Evolutionary conservation across 2,329 filamentous ascomycete species (phyloP).

Genomic region (Fusarium multiceps): DNA sequence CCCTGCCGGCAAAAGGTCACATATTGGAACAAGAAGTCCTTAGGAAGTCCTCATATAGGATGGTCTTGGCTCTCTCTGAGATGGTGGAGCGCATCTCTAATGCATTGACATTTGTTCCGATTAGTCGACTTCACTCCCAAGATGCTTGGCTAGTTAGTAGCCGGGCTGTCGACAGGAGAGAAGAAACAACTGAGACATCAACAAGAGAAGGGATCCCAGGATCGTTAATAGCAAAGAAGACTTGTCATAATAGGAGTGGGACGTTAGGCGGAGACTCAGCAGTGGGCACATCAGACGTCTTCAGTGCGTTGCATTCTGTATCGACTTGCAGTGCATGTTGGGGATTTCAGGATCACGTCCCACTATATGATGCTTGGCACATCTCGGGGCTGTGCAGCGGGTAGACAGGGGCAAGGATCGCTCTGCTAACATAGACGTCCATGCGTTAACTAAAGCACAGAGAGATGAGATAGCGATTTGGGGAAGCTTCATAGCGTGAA

Average conservation of each 20-base stretch:
- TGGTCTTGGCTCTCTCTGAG: conserved; percentile 26
- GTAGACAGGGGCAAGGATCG: conserved; percentile 41
- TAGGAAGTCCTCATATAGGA: conserved; percentile 27
- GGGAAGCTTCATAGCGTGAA: conserved; percentile 34
- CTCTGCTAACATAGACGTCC: conserved; percentile 23
- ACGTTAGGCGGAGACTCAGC: conserved; percentile 22
- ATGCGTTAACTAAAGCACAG: conserved; percentile 22
- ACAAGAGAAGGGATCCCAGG: conserved; percentile 15
- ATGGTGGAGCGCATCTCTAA: conserved; percentile 37
- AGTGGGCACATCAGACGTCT: conserved; percentile 12
- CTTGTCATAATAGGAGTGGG: conserved; percentile 34
- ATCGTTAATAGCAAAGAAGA: conserved; percentile 9
- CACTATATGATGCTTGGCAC: conserved; percentile 40
- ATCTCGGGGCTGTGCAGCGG: conserved; percentile 48
- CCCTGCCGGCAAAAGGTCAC: conserved; percentile 25
- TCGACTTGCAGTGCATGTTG: conserved; percentile 38
- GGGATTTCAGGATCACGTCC: conserved; percentile 35
- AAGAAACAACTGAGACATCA: conserved; percentile 28
- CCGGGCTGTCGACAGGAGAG: conserved; percentile 10
- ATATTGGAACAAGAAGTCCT: conserved; percentile 25
- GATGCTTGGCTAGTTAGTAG: conserved; percentile 5
- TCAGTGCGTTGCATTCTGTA: not conserved
- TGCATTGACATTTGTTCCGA: conserved; percentile 28
- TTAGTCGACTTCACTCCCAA: conserved; percentile 28
- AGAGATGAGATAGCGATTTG: conserved; percentile 30